Evolutionary conservation across 306 rosid species (phyloP).

Genomic region (Erythrophleum fordii): DNA sequence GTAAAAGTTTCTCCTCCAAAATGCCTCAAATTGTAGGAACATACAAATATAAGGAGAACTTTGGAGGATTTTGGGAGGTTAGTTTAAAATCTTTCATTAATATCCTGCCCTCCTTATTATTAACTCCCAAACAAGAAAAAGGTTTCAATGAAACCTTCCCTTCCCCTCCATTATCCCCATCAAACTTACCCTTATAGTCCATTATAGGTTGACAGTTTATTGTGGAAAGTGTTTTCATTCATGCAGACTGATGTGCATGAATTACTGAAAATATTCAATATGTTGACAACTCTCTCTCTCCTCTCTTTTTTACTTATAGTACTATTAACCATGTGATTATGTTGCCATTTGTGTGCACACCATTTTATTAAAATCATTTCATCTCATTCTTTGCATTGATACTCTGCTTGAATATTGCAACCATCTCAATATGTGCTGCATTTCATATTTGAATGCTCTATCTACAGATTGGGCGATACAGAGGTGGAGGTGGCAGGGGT

Average conservation of each 20-base stretch:
- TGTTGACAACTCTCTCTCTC: conserved; percentile 10
- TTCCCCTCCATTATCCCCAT: not conserved
- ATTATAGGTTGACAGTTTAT: not conserved
- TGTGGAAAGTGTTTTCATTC: not conserved
- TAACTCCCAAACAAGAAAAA: not conserved
- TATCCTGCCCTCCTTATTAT: not conserved
- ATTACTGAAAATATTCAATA: conserved; percentile 9
- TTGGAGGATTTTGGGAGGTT: not conserved
- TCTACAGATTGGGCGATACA: conserved; percentile 69
- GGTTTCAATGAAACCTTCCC: not conserved
- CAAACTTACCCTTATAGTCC: not conserved
- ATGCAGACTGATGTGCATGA: not conserved
- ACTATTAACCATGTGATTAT: conserved; percentile 24
- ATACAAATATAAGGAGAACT: not conserved
- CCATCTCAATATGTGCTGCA: conserved; percentile 41
- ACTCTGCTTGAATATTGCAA: conserved; percentile 32
- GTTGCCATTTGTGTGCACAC: conserved; percentile 16
- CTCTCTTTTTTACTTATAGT: not conserved
- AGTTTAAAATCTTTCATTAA: not conserved
- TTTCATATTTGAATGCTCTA: conserved; percentile 49
- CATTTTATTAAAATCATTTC: conserved; percentile 3
- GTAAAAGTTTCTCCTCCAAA: not conserved
- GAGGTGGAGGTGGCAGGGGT: conserved; percentile 80
- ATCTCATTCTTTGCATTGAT: conserved; percentile 24
- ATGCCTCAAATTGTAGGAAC: not conserved